Percentiles rank a stretch among this genome's conserved stretches.
Conservation (phyloP, 164 flowering plant genomes). For the Chloranthus sessilifolius region DNA sequence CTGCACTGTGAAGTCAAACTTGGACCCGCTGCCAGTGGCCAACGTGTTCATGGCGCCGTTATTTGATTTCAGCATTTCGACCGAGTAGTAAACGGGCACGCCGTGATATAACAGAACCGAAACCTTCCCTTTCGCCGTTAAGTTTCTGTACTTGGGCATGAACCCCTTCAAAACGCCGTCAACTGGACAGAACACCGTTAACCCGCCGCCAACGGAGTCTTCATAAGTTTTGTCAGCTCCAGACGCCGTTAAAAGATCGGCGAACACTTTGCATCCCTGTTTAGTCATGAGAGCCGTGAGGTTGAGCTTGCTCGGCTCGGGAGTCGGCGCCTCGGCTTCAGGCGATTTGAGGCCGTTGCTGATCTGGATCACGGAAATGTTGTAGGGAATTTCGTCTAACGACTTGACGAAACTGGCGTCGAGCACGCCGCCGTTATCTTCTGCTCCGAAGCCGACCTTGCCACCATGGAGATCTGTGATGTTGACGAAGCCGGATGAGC, state of each 20-base stretch:
- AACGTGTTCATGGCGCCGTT: conserved; percentile 39
- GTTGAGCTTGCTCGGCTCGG: conserved; percentile 44
- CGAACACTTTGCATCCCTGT: conserved; percentile 71
- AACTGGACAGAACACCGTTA: conserved; percentile 32
- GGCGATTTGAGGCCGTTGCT: conserved; percentile 49
- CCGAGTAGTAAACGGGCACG: conserved; percentile 29
- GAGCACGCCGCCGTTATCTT: conserved; percentile 37
- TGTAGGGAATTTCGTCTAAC: conserved; percentile 61
- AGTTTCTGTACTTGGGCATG: conserved; percentile 36
- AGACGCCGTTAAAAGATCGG: conserved; percentile 35
- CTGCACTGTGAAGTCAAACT: conserved; percentile 32
- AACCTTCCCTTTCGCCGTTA: conserved; percentile 26
- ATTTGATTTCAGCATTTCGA: conserved; percentile 34
- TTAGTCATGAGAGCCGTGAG: conserved; percentile 44
- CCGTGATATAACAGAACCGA: conserved; percentile 36
- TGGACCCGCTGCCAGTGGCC: conserved; percentile 33
- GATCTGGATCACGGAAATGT: conserved; percentile 74
- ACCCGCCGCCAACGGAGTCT: conserved; percentile 27
- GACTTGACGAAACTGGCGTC: conserved; percentile 61
- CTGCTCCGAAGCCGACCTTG: conserved; percentile 63
- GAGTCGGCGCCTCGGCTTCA: conserved; percentile 80
- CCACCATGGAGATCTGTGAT: conserved; percentile 74
- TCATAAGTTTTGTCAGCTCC: conserved; percentile 42
- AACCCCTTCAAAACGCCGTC: conserved; percentile 24
- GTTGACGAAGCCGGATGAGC: conserved; percentile 67